Evolutionary conservation across 139 green algal genomes (phyloP).

Genomic region (Yamagishiella unicocca): DNA sequence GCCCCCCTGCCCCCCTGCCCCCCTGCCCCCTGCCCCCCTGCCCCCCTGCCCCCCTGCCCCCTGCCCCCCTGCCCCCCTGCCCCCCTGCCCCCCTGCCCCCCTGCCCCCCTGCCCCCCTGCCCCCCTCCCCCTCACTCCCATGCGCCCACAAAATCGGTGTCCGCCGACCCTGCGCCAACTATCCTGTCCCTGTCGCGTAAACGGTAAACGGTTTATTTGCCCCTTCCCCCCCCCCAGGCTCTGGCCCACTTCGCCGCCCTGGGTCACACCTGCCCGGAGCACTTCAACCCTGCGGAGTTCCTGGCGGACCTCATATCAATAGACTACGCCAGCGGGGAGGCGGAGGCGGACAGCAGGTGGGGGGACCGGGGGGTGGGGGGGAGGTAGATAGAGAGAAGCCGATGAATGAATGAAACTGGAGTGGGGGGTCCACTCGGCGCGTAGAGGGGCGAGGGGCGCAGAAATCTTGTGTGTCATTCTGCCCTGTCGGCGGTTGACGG

Average conservation of each 20-base stretch:
- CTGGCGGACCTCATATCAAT: slow-evolving; percentile 91
- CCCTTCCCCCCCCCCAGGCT: slow-evolving; percentile 23
- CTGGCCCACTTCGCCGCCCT: slow-evolving; percentile 82
- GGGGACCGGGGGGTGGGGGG: neutral
- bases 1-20: neutral
- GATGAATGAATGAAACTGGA: no score
- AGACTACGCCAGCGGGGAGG: slow-evolving; percentile 75
- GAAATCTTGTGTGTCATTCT: no score
- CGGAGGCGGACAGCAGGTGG: slow-evolving; percentile 59
- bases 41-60: neutral
- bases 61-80: no score
- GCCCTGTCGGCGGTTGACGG: no score
- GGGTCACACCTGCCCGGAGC: slow-evolving; percentile 81
- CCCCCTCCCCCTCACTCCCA: neutral
- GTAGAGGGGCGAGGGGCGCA: no score
- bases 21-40: slow-evolving; percentile 74
- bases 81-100: neutral
- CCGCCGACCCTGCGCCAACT: no score
- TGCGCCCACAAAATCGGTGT: neutral
- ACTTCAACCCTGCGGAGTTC: slow-evolving; percentile 92
- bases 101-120: no score
- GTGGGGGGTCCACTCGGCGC: no score
- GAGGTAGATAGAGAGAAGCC: no score
- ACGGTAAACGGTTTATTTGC: no score
- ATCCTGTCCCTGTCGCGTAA: no score